These are phyloP conservation scores for Phytophthora crassamura DNA, from an alignment of 352 stramenopile genomes.

Conservation along the genomic window DNA sequence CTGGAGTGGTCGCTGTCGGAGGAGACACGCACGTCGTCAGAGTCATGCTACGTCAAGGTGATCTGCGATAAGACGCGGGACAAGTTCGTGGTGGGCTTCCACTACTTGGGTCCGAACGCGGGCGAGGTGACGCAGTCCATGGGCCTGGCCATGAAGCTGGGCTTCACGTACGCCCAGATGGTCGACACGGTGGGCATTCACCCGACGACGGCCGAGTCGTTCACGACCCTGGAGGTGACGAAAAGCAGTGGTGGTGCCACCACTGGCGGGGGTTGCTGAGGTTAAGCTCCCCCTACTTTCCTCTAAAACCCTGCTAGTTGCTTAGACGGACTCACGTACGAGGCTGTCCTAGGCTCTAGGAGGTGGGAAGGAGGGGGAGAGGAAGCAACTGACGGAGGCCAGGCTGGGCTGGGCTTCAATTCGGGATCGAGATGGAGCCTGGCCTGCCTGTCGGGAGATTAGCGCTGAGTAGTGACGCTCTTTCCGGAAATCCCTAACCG, in stretches of 20 bases:
- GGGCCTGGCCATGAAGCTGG: constrained; percentile 94
- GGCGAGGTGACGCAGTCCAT: constrained; percentile 96
- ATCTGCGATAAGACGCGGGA: constrained; percentile 91
- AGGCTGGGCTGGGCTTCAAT: constrained; percentile 20
- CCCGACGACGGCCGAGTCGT: constrained; percentile 95
- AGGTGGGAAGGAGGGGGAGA: constrained; percentile 38
- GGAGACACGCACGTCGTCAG: constrained; percentile 53
- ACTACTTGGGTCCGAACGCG: constrained; percentile 98
- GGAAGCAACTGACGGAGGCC: constrained; percentile 35
- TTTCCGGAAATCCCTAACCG: constrained; percentile 74
- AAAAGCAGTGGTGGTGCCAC: constrained; percentile 94
- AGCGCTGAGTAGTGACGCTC: constrained; percentile 74
- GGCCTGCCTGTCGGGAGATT: constrained; percentile 20
- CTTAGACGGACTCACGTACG: constrained; percentile 16
- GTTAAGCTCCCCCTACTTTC: constrained; percentile 83
- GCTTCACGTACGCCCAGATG: constrained; percentile 95
- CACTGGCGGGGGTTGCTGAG: constrained; percentile 96
- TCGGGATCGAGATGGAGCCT: constrained; percentile 9
- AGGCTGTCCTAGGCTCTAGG: constrained; percentile 15
- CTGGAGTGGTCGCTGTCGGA: constrained; percentile 94
- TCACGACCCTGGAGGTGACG: constrained; percentile 94
- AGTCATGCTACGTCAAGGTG: constrained; percentile 96
- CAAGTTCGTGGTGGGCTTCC: constrained; percentile 95
- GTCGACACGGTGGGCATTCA: constrained; percentile 96
- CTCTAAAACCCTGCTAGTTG: constrained; percentile 35